Conservation (phyloP, 345 rosid species). For the Gossypium rotundifolium region DNA sequence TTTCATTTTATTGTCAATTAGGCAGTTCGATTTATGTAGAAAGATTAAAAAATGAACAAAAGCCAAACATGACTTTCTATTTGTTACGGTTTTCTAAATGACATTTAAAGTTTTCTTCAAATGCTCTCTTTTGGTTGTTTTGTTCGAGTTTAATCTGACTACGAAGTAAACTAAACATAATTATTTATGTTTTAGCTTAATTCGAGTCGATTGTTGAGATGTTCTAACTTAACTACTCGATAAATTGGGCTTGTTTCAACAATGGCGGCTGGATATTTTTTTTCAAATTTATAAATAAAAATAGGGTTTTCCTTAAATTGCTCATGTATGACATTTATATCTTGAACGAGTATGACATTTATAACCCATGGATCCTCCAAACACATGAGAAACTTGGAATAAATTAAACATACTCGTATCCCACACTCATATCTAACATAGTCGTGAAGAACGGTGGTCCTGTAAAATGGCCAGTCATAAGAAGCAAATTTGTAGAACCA, state of each 20-base stretch:
- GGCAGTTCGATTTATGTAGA: constrained; percentile 20
- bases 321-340: not conserved
- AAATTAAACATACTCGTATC: not conserved
- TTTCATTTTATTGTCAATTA: constrained; percentile 7
- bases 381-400: not conserved
- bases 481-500: not conserved
- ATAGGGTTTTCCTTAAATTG: not conserved
- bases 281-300: too few relatives aligned
- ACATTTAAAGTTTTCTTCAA: not conserved
- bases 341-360: too few relatives aligned
- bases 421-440: not conserved
- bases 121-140: too few relatives aligned
- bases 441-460: not conserved
- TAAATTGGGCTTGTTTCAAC: too few relatives aligned
- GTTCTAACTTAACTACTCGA: too few relatives aligned
- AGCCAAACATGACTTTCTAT: not conserved
- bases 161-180: too few relatives aligned
- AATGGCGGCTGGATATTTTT: too few relatives aligned
- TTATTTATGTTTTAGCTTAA: too few relatives aligned
- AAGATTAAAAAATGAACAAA: not conserved
- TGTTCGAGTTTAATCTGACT: too few relatives aligned
- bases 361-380: not conserved
- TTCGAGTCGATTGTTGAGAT: too few relatives aligned
- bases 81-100: constrained; percentile 4
- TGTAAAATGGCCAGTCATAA: not conserved